phyloP scores from a whole-genome alignment of 305 asterid genomes.

The Caryopteris hybrid region DNA sequence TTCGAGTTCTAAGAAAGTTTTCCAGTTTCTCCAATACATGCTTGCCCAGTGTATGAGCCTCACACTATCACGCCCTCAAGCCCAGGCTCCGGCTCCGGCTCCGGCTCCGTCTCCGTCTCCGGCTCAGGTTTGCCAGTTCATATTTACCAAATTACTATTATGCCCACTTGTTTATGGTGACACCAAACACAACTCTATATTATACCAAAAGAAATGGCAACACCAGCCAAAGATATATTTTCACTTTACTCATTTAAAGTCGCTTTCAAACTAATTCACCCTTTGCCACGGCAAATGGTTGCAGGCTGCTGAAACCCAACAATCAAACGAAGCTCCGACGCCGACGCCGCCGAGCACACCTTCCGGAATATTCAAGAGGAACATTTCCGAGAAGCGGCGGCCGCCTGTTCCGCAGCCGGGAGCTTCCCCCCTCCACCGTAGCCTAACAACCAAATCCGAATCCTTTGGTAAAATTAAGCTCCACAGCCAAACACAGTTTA shows the following conservation, averaged over 20 bases:
- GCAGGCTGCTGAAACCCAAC: conserved; percentile 21
- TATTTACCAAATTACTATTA: too few species aligned
- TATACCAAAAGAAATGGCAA: not conserved
- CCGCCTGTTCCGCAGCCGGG: conserved; percentile 31
- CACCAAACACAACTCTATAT: not conserved
- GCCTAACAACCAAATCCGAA: conserved; percentile 29
- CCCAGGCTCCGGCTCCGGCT: not conserved
- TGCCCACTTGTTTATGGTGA: not conserved
- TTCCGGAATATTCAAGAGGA: conserved; percentile 26
- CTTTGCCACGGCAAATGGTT: not conserved
- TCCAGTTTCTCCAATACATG: conserved; percentile 40
- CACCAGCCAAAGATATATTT: not conserved
- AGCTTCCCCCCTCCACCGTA: conserved; percentile 14
- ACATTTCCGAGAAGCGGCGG: conserved; percentile 18
- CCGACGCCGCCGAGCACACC: conserved; percentile 27
- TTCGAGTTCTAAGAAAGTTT: conserved; percentile 46
- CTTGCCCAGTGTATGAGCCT: conserved; percentile 35
- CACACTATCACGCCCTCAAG: conserved; percentile 24
- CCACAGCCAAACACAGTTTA: conserved; percentile 28
- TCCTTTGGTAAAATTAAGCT: conserved; percentile 25
- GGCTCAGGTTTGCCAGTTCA: too few species aligned
- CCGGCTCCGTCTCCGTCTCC: too few species aligned
- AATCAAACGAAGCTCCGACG: conserved; percentile 18
- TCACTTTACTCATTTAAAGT: not conserved
- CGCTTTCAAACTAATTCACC: not conserved